Conservation (phyloP, 305 asterid species). For the Ajuga reptans region DNA sequence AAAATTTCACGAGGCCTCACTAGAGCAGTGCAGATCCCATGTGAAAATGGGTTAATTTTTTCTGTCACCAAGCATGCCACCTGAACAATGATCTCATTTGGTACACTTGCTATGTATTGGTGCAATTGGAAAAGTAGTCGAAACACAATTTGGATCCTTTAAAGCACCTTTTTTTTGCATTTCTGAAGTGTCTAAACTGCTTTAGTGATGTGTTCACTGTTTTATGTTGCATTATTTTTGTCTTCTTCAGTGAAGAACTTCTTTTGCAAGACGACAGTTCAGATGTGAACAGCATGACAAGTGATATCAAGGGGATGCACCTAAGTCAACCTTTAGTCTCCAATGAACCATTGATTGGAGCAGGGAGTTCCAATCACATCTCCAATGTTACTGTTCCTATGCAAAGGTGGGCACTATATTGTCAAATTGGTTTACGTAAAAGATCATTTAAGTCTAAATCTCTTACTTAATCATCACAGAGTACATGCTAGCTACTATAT, state of each 20-base stretch:
- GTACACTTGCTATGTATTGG: neutral
- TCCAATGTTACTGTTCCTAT: slow-evolving; percentile 40
- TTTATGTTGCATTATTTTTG: slow-evolving; percentile 14
- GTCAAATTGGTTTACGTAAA: neutral
- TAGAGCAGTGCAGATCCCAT: neutral
- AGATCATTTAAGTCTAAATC: no score
- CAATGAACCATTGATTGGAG: slow-evolving; percentile 43
- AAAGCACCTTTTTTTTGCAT: neutral
- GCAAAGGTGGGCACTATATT: slow-evolving; percentile 45
- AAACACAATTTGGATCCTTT: neutral
- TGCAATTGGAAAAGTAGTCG: neutral
- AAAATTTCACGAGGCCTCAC: neutral
- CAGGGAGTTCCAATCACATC: slow-evolving; percentile 43
- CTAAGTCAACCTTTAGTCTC: slow-evolving; percentile 47
- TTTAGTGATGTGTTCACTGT: slow-evolving; percentile 14
- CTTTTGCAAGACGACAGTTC: slow-evolving; percentile 86
- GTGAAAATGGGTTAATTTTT: neutral
- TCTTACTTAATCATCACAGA: no score
- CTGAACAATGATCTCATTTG: neutral
- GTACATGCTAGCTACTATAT: no score
- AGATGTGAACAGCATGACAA: slow-evolving; percentile 51
- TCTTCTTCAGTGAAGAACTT: slow-evolving; percentile 72
- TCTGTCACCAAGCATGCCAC: neutral
- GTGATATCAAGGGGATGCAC: slow-evolving; percentile 57
- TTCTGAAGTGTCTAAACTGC: neutral